These are phyloP conservation scores for Aspergillus arachidicola DNA, from an alignment of 2,329 filamentous ascomycete genomes.

Conservation along the genomic window DNA sequence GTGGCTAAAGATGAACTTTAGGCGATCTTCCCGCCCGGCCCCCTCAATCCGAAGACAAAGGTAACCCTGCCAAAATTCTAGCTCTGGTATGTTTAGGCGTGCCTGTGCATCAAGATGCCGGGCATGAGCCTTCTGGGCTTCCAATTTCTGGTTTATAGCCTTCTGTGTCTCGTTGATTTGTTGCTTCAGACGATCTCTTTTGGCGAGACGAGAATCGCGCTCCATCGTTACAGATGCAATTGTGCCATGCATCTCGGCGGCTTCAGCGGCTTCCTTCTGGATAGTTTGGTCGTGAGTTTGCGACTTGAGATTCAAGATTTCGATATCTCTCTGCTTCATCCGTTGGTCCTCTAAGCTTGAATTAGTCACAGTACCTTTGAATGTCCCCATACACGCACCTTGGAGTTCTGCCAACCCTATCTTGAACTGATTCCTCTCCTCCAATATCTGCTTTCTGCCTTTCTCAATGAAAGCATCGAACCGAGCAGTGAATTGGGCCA, in stretches of 20 bases:
- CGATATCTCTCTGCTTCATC: conserved; percentile 84
- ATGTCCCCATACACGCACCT: conserved; percentile 57
- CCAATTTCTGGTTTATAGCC: conserved; percentile 47
- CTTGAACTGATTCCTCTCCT: conserved; percentile 92
- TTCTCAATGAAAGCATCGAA: conserved; percentile 96
- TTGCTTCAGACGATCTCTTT: conserved; percentile 58
- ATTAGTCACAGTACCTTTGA: conserved; percentile 9
- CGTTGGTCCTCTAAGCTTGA: conserved; percentile 75
- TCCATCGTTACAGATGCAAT: conserved; percentile 60
- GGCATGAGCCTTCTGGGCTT: conserved; percentile 55
- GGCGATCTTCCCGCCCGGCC: conserved; percentile 76
- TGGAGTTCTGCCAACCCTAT: conserved; percentile 87
- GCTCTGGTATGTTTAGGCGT: conserved; percentile 86
- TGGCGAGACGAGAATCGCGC: conserved; percentile 57
- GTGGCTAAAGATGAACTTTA: conserved; percentile 89
- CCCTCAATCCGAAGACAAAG: conserved; percentile 89
- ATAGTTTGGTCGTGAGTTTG: conserved; percentile 59
- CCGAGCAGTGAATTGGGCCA: conserved; percentile 85
- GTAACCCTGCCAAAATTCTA: conserved; percentile 94
- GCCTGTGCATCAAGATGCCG: conserved; percentile 79
- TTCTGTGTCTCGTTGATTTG: conserved; percentile 57
- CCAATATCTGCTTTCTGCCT: conserved; percentile 82
- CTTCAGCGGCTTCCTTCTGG: conserved; percentile 63
- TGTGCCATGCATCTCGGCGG: conserved; percentile 62
- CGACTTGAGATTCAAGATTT: conserved; percentile 66